Percentiles rank a stretch among this genome's conserved stretches.
Evolutionary conservation across 1,284 basidiomycete species (phyloP).

Genomic region (Sparassis latifolia): DNA sequence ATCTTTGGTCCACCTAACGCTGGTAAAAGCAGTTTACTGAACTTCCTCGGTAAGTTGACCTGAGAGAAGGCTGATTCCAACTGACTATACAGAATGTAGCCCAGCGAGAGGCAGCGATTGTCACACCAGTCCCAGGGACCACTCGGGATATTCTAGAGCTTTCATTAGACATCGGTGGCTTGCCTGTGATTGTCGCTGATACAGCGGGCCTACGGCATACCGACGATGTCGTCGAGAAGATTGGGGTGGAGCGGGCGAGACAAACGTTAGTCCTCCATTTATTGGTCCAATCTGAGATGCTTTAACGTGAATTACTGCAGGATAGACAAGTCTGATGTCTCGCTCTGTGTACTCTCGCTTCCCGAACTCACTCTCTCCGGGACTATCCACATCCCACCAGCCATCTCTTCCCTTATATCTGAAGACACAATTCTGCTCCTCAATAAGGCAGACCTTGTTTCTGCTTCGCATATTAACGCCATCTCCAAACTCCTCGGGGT

Average conservation of each 20-base stretch:
- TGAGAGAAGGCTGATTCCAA: too few relatives aligned
- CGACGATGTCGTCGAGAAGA: conserved; percentile 70
- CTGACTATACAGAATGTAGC: conserved; percentile 33
- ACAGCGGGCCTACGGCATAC: conserved; percentile 80
- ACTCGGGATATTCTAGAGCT: conserved; percentile 83
- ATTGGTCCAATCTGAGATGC: not conserved
- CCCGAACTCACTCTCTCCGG: conserved; percentile 29
- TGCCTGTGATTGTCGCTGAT: conserved; percentile 76
- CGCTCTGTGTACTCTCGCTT: conserved; percentile 74
- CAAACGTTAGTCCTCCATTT: conserved; percentile 42
- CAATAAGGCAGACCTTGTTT: conserved; percentile 67
- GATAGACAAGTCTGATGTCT: conserved; percentile 58
- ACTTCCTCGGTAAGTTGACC: conserved; percentile 60
- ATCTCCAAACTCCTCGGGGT: conserved; percentile 4
- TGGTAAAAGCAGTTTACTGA: conserved; percentile 81
- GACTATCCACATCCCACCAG: conserved; percentile 27
- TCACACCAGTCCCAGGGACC: conserved; percentile 80
- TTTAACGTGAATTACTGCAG: conserved; percentile 30
- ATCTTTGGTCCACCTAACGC: conserved; percentile 90
- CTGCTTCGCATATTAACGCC: conserved; percentile 8
- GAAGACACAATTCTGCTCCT: conserved; percentile 56
- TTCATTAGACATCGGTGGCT: conserved; percentile 79
- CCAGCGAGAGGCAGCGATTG: conserved; percentile 83
- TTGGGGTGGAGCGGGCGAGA: conserved; percentile 72
- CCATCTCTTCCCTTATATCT: conserved; percentile 42